These are phyloP conservation scores for Fusarium coffeatum DNA, from an alignment of 2,329 filamentous ascomycete genomes.

Conservation along the genomic window DNA sequence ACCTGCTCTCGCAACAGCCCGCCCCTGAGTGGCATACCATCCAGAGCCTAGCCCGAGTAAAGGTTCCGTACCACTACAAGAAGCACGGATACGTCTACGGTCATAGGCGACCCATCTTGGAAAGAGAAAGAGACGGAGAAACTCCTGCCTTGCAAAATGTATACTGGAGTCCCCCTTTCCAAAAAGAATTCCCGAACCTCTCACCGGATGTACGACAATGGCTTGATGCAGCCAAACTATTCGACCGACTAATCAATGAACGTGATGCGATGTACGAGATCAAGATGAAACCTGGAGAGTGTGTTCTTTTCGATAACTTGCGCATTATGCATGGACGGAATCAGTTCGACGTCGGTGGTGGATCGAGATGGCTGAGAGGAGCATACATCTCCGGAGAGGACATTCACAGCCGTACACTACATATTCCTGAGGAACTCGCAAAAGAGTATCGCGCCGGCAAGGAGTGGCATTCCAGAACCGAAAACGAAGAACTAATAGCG, in stretches of 20 bases:
- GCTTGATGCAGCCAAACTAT: constrained; percentile 62
- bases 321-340: constrained; percentile 85
- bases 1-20: constrained; percentile 49
- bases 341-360: constrained; percentile 74
- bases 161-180: constrained; percentile 84
- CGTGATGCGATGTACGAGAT: constrained; percentile 72
- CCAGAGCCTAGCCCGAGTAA: constrained; percentile 54
- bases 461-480: constrained; percentile 44
- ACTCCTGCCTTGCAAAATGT: constrained; percentile 41
- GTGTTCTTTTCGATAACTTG: constrained; percentile 91
- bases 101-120: constrained; percentile 66
- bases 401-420: constrained; percentile 53
- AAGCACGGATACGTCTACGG: constrained; percentile 74
- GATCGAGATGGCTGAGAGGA: constrained; percentile 85
- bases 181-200: constrained; percentile 61
- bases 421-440: constrained; percentile 47
- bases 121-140: constrained; percentile 39
- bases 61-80: constrained; percentile 75
- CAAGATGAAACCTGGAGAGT: constrained; percentile 83
- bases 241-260: constrained; percentile 69
- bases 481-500: constrained; percentile 42
- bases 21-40: constrained; percentile 35
- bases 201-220: constrained; percentile 52
- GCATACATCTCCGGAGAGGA: constrained; percentile 76
- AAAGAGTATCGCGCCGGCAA: constrained; percentile 40